Evolutionary conservation across 2,329 filamentous ascomycete species (phyloP), one percentile per base, ranked within the genome.

Genomic region (Colletotrichum sidae): DNA sequence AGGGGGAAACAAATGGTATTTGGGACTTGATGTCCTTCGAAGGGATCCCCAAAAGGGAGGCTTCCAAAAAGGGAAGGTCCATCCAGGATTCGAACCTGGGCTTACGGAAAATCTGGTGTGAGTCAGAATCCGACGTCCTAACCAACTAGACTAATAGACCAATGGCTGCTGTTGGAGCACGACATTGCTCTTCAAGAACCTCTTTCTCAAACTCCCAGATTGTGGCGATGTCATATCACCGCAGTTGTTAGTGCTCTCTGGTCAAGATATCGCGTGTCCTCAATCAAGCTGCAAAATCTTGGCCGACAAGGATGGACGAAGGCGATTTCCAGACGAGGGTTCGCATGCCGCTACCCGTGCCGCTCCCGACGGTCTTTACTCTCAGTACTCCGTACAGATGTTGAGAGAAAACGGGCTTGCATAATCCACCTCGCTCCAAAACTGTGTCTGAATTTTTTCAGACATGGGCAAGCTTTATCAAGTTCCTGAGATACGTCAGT

Each of bases 101-200:
- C 58, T 11, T 66, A 66, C 63, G 63, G 63, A 66, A 65, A 11
- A 11, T 47, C 52, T 57, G 58, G 8, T 12, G 1, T n/a, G 10
- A 46, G 41, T 66, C 63, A 66, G 63, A 66, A 66, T 66, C 63
- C 63, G 63, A 66, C 63, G 63, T 66, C 58, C 63, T 66, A 66
- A 66, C 63, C 63, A 66, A 66, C 63, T 66, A 66, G 63, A 66
- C 63, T 66, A 66, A 66, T 66, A 62, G 63, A 66, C 63, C 62
- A 1, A 1, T 12, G 15, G 10, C 38, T 45, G 46, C 33, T 42
- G 5, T 6, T 15, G 6, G 25, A 4, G 8, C 11, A 15, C 3
- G 17, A 17, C 17, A 17, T 17, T 17, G 17, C 17, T 0, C 3
- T 3, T 17, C 2, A 17, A 17, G 17, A 17, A 17, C 17, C 17